Evolutionary conservation across 257 asterid species (phyloP).

Genomic region (Echites panduratus): DNA sequence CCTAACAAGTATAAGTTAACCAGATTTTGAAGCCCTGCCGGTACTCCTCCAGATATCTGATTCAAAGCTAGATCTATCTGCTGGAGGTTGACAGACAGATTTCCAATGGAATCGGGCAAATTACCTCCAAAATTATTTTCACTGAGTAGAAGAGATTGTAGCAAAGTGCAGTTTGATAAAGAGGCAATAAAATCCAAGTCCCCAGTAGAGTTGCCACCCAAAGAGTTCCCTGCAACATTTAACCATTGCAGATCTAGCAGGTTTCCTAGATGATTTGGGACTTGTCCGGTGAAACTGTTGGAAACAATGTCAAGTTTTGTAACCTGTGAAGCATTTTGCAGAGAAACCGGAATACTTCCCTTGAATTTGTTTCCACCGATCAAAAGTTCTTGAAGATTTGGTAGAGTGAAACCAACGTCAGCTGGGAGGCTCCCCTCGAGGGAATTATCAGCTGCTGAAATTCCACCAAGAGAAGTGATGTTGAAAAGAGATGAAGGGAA

Average conservation of each 20-base stretch:
- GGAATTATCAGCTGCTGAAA: conserved; percentile 10
- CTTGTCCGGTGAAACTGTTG: conserved; percentile 24
- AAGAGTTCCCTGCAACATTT: conserved; percentile 1
- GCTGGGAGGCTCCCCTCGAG: conserved; percentile 29
- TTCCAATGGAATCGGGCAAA: conserved; percentile 28
- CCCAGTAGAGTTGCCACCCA: conserved; percentile 18
- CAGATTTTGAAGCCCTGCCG: conserved; percentile 26
- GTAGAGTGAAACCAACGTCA: conserved; percentile 20
- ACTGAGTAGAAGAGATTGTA: conserved; percentile 12
- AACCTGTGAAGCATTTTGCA: conserved; percentile 25
- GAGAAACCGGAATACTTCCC: conserved; percentile 28
- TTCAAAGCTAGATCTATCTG: conserved; percentile 16
- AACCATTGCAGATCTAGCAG: conserved; percentile 12
- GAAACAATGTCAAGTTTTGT: conserved; percentile 6
- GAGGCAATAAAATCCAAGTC: conserved; percentile 33
- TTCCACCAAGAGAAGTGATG: conserved; percentile 19
- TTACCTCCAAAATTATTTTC: conserved; percentile 28
- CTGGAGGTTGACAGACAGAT: conserved; percentile 28
- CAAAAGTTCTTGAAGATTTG: conserved; percentile 9
- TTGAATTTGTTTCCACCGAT: conserved; percentile 16
- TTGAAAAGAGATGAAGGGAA: conserved; percentile 31
- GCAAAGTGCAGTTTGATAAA: conserved; percentile 27
- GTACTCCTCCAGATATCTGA: conserved; percentile 38
- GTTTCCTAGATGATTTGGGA: conserved; percentile 24
- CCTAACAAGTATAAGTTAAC: conserved; percentile 12